Evolutionary conservation across 1,284 basidiomycete species (phyloP), one percentile per base, ranked within the genome.

Genomic region (Trichosporon sp.): DNA sequence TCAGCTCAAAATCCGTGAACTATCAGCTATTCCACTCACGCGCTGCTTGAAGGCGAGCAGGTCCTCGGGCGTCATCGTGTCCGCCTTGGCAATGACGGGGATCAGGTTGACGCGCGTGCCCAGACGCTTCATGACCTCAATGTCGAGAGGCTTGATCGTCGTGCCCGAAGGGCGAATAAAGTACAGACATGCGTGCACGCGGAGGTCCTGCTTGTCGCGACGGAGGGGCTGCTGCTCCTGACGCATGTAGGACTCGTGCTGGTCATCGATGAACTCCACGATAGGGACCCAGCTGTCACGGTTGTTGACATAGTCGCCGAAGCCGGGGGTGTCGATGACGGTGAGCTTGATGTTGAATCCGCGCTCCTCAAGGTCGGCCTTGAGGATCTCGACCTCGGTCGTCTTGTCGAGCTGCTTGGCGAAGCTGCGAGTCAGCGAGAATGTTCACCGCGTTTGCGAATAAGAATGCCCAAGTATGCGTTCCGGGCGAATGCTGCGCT

Each of bases 271-370:
- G 81, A 99, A 99, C 81, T 99, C 95, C 77, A 99, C 89, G 70
- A 99, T 98, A 63, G 96, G 95, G 21, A 88, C 85, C 95, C 95
- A 99, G 49, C 91, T 93, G 81, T 99, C 95, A 67, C 93, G 88
- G 86, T 99, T 99, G 89, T 99, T 98, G 83, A 99, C 94, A 77
- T 98, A 98, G 88, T 99, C 95, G 44, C 95, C 95, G 71, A 98
- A 99, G 19, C 95, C 95, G 65, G 95, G 95, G 23, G 95, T 98
- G 82, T 99, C 95, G 74, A 99, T 95, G 77, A 98, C 95, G 27
- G 91, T 95, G 68, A 99, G 88, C 86, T 98, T 98, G 84, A 97
- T 95, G 82, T 95, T 96, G 88, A 99, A 99, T 75, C 93, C 90
- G 81, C 96, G 93, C 83, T 99, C 95, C 82, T 99, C 96, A 32